Evolutionary conservation across 2,329 filamentous ascomycete genomes (phyloP), one percentile per base, ranked within the genome.

Genomic region (Fusarium denticulatum): DNA sequence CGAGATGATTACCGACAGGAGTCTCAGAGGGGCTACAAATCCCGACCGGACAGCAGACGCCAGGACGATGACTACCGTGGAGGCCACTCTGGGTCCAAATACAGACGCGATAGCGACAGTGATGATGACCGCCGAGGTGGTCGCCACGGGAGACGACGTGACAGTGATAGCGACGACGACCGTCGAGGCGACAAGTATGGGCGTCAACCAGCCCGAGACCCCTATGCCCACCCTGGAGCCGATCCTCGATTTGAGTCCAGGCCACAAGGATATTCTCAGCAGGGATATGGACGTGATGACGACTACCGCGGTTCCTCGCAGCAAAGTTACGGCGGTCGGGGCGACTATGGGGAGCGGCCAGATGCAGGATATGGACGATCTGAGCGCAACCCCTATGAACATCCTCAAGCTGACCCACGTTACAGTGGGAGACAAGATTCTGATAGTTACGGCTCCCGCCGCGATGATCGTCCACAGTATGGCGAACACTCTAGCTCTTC

Each of bases 171-270:
- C 4, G 55, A 68, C 26, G 64, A 67, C 15, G 47, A 42, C 10
- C 42, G 40, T 5, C 22, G 63, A 67, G 63, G 56, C 18, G 55
- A 59, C 22, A 68, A 40, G 30, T 67, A 61, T 24, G 63, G 47
- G 13, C 42, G 46, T 36, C 46, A 45, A 24, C 34, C 49, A 20
- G 49, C 55, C 22, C 40, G 42, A 9, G 61, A 73, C 16, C 46
- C 62, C n/a, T 74, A 64, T 60, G 65, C 46, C 11, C 71, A 74
- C 26, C 71, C 71, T 12, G 26, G 49, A 24, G 71, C 71, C 12
- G 71, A 73, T 20, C 67, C 71, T 39, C 49, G 71, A 18, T 73
- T 73, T 4, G 63, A 60, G 32, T 45, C 58, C 14, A 55, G 71
- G 7, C 55, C 57, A 8, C 69, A 69, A 13, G 72, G 58, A 15